Evolutionary conservation across 805 yeast genomes (phyloP), one percentile per base, ranked within the genome.

Genomic region (Kodamaea nitidulidarum): DNA sequence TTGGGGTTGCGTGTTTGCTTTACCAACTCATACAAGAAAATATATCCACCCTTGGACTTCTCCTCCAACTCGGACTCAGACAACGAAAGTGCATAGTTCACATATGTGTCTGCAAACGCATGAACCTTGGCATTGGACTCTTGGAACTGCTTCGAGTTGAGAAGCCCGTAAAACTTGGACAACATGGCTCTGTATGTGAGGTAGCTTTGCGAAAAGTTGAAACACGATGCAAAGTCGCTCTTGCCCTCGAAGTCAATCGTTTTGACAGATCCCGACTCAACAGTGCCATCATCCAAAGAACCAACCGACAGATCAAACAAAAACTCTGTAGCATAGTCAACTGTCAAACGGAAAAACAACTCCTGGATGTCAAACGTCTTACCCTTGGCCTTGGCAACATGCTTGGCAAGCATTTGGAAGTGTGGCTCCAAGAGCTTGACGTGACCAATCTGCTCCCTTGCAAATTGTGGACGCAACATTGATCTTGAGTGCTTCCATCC

Each of bases 1-100:
- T 44, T 55, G 15, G 75, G 73, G 47, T 75, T 70, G 40, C 68
- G 61, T 11, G 78, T 72, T 51, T 71, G 71, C 52, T 68, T 67
- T 35, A 63, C 72, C 43, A 75, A 62, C 48, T 73, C 78, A 35
- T 64, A 61, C 41, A 75, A 63, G 53, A 75, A 73, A 9, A 71
- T 65, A 45, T 70, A 74, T 15, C 70, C 61, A 24, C 60, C 72
- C 29, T 49, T 53, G 14, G 65, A 59, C 41, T 37, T 43, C 45
- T 51, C 50, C 28, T 53, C 66, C 30, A 61, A 53, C 35, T 61
- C 67, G 42, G 54, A 55, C 15, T 45, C 60, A 8, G 55, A 42
- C n/a, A 60, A 47, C 7, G 45, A 47, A 32, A 73, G 54, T 5
- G 72, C 75, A 38, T 48, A 48, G 25, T 59, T 39, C 17, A 70